Evolutionary conservation across 208 protist species (phyloP).

Genomic region (Zelonia costaricensis): DNA sequence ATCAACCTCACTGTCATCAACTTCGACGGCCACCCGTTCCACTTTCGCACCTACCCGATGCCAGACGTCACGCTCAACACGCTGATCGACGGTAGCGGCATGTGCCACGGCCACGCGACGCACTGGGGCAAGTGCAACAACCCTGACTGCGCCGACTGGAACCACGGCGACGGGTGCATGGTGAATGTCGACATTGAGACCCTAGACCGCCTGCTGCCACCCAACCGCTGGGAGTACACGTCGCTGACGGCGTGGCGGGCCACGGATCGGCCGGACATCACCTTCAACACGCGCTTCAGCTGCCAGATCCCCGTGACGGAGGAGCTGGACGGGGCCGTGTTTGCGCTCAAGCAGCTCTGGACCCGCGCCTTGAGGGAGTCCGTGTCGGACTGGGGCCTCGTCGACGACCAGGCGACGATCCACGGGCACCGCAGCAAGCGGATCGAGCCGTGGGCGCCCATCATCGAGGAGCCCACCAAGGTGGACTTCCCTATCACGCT

Average conservation of each 20-base stretch:
- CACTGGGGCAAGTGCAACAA: slow-evolving; percentile 92
- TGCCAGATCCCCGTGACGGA: slow-evolving; percentile 87
- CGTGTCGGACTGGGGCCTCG: slow-evolving; percentile 76
- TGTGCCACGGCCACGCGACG: slow-evolving; percentile 83
- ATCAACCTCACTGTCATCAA: slow-evolving; percentile 88
- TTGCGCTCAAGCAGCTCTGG: slow-evolving; percentile 89
- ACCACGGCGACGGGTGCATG: slow-evolving; percentile 89
- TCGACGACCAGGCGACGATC: slow-evolving; percentile 75
- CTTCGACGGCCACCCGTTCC: slow-evolving; percentile 90
- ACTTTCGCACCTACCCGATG: slow-evolving; percentile 89
- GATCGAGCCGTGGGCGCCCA: slow-evolving; percentile 90
- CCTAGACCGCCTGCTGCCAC: slow-evolving; percentile 75
- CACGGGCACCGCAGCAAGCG: slow-evolving; percentile 68
- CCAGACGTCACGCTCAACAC: slow-evolving; percentile 91
- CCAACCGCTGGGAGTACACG: slow-evolving; percentile 91
- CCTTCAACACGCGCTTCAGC: slow-evolving; percentile 89
- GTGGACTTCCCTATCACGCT: slow-evolving; percentile 86
- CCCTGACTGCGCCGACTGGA: slow-evolving; percentile 87
- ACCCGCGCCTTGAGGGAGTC: slow-evolving; percentile 78
- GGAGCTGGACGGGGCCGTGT: slow-evolving; percentile 85
- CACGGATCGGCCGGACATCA: slow-evolving; percentile 82
- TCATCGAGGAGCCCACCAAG: slow-evolving; percentile 88
- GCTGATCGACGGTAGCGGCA: slow-evolving; percentile 89
- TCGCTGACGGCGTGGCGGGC: slow-evolving; percentile 77
- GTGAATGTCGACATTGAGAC: slow-evolving; percentile 93